A percentile compares a stretch with the other conserved stretches of the same genome.
Conservation (phyloP, 2,329 filamentous ascomycete genomes). For the Colletotrichum sojae region DNA sequence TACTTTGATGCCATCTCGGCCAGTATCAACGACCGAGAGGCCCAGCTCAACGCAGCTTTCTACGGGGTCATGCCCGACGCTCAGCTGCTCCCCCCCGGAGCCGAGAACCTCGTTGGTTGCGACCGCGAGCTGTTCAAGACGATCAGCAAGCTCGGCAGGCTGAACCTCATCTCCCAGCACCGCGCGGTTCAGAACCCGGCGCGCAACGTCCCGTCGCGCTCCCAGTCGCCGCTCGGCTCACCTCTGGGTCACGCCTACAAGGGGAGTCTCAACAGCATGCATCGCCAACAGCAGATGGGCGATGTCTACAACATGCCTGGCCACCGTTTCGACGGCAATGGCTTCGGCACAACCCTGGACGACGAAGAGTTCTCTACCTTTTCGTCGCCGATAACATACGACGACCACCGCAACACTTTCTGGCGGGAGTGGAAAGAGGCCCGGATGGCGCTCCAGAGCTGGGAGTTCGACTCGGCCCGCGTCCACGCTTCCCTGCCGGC, state of each 20-base stretch:
- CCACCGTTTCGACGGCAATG: slow-evolving; percentile 77
- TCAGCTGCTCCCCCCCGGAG: slow-evolving; percentile 69
- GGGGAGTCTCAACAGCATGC: slow-evolving; percentile 46
- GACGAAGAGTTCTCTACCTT: slow-evolving; percentile 67
- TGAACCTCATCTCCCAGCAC: slow-evolving; percentile 87
- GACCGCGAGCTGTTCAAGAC: slow-evolving; percentile 89
- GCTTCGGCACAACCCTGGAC: slow-evolving; percentile 70
- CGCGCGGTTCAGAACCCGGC: slow-evolving; percentile 63
- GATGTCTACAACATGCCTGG: slow-evolving; percentile 58
- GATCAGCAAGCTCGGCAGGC: slow-evolving; percentile 84
- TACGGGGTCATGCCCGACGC: slow-evolving; percentile 67
- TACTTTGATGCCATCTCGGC: slow-evolving; percentile 96
- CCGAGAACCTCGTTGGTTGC: slow-evolving; percentile 90
- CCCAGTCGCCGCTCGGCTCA: slow-evolving; percentile 57
- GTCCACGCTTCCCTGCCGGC: slow-evolving; percentile 66
- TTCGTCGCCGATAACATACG: slow-evolving; percentile 61
- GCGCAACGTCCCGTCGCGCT: slow-evolving; percentile 46
- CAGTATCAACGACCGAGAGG: slow-evolving; percentile 91
- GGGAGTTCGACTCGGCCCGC: slow-evolving; percentile 78
- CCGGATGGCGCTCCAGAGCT: slow-evolving; percentile 81
- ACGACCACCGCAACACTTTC: slow-evolving; percentile 76
- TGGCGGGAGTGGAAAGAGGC: slow-evolving; percentile 91
- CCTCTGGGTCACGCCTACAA: slow-evolving; percentile 61
- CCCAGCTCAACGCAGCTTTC: slow-evolving; percentile 80
- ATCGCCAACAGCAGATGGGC: slow-evolving; percentile 46